These are phyloP conservation scores for Crithidia thermophila DNA, from an alignment of 208 protist genomes.

Conservation along the genomic window DNA sequence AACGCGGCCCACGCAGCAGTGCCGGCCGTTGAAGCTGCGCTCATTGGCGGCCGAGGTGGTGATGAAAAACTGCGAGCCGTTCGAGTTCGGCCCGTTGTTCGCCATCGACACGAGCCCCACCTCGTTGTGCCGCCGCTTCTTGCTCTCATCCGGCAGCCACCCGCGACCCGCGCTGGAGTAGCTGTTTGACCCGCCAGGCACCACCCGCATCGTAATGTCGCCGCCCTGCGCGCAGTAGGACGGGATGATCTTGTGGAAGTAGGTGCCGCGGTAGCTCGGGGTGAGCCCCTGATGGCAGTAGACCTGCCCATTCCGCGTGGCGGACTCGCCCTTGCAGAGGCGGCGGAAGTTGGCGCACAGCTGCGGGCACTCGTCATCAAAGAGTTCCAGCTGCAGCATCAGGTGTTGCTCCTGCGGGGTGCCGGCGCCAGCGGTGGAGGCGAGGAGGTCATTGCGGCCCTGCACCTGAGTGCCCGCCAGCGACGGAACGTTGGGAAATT, in stretches of 20 bases:
- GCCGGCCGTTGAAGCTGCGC: constrained; percentile 65
- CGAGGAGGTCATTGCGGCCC: constrained; percentile 38
- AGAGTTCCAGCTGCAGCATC: constrained; percentile 78
- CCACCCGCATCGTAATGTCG: constrained; percentile 96
- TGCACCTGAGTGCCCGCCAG: constrained; percentile 71
- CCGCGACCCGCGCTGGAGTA: constrained; percentile 84
- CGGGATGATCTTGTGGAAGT: constrained; percentile 93
- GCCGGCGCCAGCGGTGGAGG: constrained; percentile 57
- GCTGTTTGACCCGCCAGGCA: constrained; percentile 73
- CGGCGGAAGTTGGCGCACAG: constrained; percentile 79
- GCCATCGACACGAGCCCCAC: constrained; percentile 87
- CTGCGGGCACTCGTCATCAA: constrained; percentile 79
- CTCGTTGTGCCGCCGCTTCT: constrained; percentile 89
- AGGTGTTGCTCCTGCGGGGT: constrained; percentile 26
- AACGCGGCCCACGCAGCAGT: constrained; percentile 75
- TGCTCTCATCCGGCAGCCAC: constrained; percentile 94
- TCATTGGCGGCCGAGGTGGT: constrained; percentile 68
- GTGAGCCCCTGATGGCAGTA: constrained; percentile 70
- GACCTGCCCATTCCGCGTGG: constrained; percentile 41
- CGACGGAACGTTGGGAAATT: constrained; percentile 68
- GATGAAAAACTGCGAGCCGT: constrained; percentile 95
- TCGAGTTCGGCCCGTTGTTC: constrained; percentile 93
- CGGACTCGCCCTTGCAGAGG: constrained; percentile 56
- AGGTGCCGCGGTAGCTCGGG: constrained; percentile 87
- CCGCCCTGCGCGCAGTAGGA: constrained; percentile 93